A percentile compares a stretch with the other conserved stretches of the same genome.
phyloP scores from a whole-genome alignment of 2,329 filamentous ascomycete species.

The Ascochyta lentis region DNA sequence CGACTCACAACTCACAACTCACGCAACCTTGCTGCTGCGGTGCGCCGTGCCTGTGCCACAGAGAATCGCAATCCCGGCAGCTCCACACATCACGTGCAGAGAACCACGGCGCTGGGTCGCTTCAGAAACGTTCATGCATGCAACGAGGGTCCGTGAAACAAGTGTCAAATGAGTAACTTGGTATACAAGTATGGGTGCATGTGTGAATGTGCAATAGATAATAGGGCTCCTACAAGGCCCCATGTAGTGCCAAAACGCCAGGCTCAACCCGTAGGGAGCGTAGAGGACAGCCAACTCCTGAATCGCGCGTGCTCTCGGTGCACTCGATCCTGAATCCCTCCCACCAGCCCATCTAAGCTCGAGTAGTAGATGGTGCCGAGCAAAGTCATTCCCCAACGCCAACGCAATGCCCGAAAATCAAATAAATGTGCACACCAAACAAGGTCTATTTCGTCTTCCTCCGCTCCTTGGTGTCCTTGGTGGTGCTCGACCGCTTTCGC shows the following conservation, averaged over 20 bases:
- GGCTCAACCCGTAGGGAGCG: slow-evolving; percentile 47
- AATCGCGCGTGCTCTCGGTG: not conserved
- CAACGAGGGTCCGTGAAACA: not conserved
- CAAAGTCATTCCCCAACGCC: slow-evolving; percentile 33
- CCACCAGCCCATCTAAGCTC: no score
- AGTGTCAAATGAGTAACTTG: not conserved
- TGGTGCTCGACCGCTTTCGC: slow-evolving; percentile 34
- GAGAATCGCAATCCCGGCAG: slow-evolving; percentile 19
- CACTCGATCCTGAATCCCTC: not conserved
- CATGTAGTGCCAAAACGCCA: slow-evolving; percentile 26
- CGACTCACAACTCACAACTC: no score
- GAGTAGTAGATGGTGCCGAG: no score
- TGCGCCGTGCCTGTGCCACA: slow-evolving; percentile 12
- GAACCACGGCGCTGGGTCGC: slow-evolving; percentile 21
- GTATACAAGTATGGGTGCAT: not conserved
- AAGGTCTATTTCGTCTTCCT: slow-evolving; percentile 25
- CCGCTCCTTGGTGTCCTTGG: slow-evolving; percentile 24
- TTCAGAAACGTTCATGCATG: slow-evolving; percentile 5
- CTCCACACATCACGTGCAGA: slow-evolving; percentile 25
- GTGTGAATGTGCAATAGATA: slow-evolving; percentile 22
- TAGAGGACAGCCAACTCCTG: not conserved
- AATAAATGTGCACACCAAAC: not conserved
- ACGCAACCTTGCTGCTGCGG: slow-evolving; percentile 4
- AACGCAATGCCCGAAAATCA: slow-evolving; percentile 36
- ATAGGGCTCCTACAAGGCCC: slow-evolving; percentile 23